phyloP scores from a whole-genome alignment of 768 basidiomycete genomes.

The Mycena epipterygia region DNA sequence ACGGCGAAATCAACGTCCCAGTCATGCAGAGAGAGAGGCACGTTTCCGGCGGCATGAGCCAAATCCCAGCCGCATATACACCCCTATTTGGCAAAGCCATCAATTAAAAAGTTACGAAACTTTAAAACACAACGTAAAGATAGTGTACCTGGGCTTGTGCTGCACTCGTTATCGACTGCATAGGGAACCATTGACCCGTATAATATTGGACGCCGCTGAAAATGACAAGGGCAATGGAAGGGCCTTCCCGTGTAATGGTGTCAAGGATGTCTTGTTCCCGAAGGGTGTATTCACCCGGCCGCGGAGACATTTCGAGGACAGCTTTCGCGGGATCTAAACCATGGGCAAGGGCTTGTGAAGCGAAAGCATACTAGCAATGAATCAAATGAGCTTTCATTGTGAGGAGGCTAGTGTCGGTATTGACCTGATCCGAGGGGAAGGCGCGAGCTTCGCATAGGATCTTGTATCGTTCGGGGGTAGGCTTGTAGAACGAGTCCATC shows the following conservation, averaged over 20 bases:
- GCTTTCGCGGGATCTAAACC: conserved; percentile 80
- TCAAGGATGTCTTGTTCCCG: conserved; percentile 91
- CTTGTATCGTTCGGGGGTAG: conserved; percentile 87
- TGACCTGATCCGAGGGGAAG: conserved; percentile 96
- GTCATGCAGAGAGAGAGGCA: conserved; percentile 88
- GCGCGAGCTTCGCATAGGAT: conserved; percentile 95
- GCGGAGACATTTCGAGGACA: conserved; percentile 84
- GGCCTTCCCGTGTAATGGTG: conserved; percentile 77
- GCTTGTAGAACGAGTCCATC: conserved; percentile 95
- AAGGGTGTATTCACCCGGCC: conserved; percentile 86
- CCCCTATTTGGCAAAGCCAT: conserved; percentile 67
- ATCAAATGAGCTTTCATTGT: conserved; percentile 24
- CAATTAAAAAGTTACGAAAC: conserved; percentile 41
- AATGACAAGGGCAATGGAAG: conserved; percentile 89
- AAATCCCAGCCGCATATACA: conserved; percentile 97
- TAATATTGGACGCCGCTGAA: conserved; percentile 98
- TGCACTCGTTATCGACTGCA: conserved; percentile 84
- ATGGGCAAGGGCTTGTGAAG: conserved; percentile 89
- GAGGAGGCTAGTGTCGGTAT: not conserved
- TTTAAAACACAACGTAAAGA: conserved; percentile 33
- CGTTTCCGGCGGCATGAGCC: conserved; percentile 96
- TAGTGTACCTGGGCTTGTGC: conserved; percentile 81
- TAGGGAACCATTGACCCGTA: conserved; percentile 95
- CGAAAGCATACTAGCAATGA: conserved; percentile 86
- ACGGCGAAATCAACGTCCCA: conserved; percentile 98